Evolutionary conservation across 257 asterid genomes (phyloP).

Genomic region (Paulownia fortunei): DNA sequence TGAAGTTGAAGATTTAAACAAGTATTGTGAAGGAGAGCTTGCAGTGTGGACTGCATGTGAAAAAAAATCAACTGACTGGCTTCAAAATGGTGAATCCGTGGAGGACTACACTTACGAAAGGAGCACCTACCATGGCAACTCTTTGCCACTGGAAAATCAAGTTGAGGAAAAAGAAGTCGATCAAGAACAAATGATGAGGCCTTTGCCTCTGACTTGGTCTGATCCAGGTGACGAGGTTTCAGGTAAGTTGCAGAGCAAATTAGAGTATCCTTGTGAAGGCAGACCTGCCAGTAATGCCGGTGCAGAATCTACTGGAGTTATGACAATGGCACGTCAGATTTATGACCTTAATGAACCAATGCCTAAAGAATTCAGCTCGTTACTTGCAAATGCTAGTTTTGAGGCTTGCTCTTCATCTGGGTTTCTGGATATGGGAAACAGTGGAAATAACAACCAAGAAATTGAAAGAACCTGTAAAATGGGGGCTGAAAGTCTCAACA

Average conservation of each 20-base stretch:
- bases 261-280: not conserved
- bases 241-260: not conserved
- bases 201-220: not conserved
- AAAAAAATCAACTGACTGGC: conserved; percentile 7
- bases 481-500: not conserved
- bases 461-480: not conserved
- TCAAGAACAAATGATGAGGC: not conserved
- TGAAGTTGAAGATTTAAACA: conserved; percentile 32
- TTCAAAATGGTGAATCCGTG: conserved; percentile 21
- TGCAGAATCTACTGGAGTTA: not conserved
- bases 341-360: not conserved
- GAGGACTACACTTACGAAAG: conserved; percentile 7
- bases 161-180: conserved; percentile 18
- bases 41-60: conserved; percentile 22
- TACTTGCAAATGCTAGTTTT: conserved; percentile 3
- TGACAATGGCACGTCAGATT: not conserved
- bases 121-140: not conserved
- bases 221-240: not conserved
- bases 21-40: conserved; percentile 20
- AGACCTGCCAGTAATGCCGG: not conserved
- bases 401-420: not conserved
- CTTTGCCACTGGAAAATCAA: conserved; percentile 25
- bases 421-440: not conserved
- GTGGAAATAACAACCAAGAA: not conserved
- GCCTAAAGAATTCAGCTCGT: not conserved